Percentiles rank a stretch among this genome's conserved stretches.
Evolutionary conservation across 2,329 filamentous ascomycete genomes (phyloP).

Genomic region (Ophiostoma piceae): DNA sequence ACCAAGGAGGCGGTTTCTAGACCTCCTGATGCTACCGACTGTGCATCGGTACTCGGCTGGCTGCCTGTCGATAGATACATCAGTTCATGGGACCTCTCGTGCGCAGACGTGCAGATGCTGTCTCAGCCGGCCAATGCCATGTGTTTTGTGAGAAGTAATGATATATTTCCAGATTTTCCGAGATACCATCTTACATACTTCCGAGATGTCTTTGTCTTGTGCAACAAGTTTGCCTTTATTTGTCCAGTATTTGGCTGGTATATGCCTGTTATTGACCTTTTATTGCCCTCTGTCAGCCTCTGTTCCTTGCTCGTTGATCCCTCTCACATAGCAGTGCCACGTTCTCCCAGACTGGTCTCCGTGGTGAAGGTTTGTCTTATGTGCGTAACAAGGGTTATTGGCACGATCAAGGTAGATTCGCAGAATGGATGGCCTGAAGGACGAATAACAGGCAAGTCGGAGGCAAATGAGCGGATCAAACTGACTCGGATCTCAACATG

Average conservation of each 20-base stretch:
- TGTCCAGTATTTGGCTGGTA: too few relatives aligned
- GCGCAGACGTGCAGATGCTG: conserved; percentile 16
- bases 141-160: neutral
- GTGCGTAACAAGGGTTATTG: neutral
- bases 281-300: neutral
- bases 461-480: neutral
- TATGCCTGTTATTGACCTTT: neutral
- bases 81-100: neutral
- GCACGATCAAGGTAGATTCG: neutral
- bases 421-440: neutral
- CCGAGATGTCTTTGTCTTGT: neutral
- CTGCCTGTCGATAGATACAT: neutral
- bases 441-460: neutral
- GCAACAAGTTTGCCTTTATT: neutral
- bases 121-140: conserved; percentile 19
- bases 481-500: neutral
- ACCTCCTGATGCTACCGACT: neutral
- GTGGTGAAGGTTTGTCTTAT: neutral
- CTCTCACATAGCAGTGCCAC: neutral
- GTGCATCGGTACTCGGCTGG: neutral
- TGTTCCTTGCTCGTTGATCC: neutral
- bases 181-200: neutral
- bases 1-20: neutral
- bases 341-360: neutral
- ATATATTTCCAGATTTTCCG: neutral